Percentiles rank a stretch among this genome's conserved stretches.
Evolutionary conservation across 2,329 filamentous ascomycete genomes (phyloP).

Genomic region (Mycosphaerella sp.): DNA sequence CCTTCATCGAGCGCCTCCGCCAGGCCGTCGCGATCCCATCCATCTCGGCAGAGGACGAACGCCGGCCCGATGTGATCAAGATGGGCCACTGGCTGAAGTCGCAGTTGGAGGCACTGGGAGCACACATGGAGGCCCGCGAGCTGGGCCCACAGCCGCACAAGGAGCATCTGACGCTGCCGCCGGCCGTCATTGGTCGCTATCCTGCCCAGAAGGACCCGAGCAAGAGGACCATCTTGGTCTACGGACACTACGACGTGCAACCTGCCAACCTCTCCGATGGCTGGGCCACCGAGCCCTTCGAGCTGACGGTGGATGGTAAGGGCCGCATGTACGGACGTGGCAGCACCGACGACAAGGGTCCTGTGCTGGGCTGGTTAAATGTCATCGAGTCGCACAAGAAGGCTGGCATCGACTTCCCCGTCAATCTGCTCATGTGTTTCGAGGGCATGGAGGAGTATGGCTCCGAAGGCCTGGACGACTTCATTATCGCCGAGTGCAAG

Average conservation of each 20-base stretch:
- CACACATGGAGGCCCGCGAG: constrained; percentile 75
- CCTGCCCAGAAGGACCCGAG: constrained; percentile 68
- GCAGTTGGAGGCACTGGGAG: constrained; percentile 78
- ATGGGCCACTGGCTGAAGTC: constrained; percentile 89
- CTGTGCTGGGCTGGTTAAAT: constrained; percentile 94
- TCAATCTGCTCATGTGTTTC: constrained; percentile 98
- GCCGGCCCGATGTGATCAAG: constrained; percentile 84
- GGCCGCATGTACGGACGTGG: constrained; percentile 95
- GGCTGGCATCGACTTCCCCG: constrained; percentile 87
- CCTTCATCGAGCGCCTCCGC: constrained; percentile 83
- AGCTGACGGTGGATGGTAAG: constrained; percentile 78
- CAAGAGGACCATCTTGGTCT: constrained; percentile 93
- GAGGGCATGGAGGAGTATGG: constrained; percentile 99
- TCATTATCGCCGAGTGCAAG: constrained; percentile 85
- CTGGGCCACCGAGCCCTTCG: constrained; percentile 93
- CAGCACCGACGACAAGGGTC: constrained; percentile 95
- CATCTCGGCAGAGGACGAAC: constrained; percentile 82
- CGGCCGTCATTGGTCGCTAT: constrained; percentile 86
- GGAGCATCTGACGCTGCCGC: constrained; percentile 84
- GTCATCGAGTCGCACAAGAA: constrained; percentile 97
- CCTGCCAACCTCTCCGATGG: constrained; percentile 88
- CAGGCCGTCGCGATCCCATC: constrained; percentile 95
- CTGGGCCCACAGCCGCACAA: constrained; percentile 89
- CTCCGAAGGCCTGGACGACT: constrained; percentile 90
- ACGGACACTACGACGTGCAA: constrained; percentile 98